Evolutionary conservation across 345 rosid genomes (phyloP).

Genomic region (Theobroma cacao): DNA sequence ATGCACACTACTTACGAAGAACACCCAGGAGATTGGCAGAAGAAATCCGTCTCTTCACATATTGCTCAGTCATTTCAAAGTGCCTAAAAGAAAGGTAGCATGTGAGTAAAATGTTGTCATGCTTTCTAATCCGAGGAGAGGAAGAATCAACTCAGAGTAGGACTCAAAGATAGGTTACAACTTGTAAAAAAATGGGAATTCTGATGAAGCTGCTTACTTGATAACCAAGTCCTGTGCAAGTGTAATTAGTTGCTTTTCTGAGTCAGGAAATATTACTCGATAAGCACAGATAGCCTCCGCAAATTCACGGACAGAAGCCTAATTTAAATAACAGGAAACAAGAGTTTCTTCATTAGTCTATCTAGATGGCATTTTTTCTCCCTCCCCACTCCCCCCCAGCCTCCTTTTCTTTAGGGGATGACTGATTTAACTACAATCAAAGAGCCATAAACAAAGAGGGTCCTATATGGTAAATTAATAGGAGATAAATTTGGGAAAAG

Average conservation of each 20-base stretch:
- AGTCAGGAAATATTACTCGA: constrained; percentile 91
- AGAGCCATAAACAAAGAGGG: neutral
- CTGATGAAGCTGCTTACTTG: constrained; percentile 40
- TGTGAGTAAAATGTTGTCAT: neutral
- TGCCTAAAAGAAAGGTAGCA: constrained; percentile 44
- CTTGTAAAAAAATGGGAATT: neutral
- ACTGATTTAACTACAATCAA: constrained; percentile 1
- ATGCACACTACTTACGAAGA: constrained; percentile 55
- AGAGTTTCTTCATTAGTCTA: constrained; percentile 11
- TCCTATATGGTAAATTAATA: neutral
- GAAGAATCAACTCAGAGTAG: too few relatives aligned
- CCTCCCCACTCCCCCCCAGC: neutral
- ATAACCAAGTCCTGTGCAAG: constrained; percentile 68
- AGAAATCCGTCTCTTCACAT: constrained; percentile 53
- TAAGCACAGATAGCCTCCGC: constrained; percentile 89
- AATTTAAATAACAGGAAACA: constrained; percentile 20
- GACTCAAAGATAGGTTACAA: neutral
- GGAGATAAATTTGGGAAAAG: neutral
- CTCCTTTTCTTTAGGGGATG: neutral
- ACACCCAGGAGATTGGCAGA: constrained; percentile 52
- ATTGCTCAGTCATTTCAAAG: constrained; percentile 61
- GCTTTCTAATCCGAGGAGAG: neutral
- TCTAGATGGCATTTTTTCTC: neutral
- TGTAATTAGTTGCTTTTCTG: constrained; percentile 75
- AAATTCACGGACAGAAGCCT: constrained; percentile 84